A percentile compares a stretch with the other conserved stretches of the same genome.
phyloP scores from a whole-genome alignment of 495 filamentous ascomycete genomes.

The Pseudevernia furfuracea region DNA sequence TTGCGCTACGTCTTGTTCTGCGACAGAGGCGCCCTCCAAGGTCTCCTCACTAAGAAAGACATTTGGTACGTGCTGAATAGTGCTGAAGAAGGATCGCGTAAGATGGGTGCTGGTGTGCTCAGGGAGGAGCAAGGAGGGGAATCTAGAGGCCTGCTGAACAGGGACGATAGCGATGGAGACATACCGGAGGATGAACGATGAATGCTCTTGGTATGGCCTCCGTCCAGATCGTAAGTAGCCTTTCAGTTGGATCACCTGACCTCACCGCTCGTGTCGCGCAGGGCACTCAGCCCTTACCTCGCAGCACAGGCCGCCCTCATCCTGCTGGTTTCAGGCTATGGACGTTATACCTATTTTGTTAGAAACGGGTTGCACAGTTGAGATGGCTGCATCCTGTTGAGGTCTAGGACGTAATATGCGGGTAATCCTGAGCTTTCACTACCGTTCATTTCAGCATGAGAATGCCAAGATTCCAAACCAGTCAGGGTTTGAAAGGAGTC shows the following conservation, averaged over 20 bases:
- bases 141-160: conserved; percentile 44
- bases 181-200: conserved; percentile 35
- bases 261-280: neutral
- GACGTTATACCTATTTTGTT: neutral
- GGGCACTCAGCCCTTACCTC: neutral
- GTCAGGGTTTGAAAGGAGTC: neutral
- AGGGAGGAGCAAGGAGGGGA: conserved; percentile 40
- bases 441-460: neutral
- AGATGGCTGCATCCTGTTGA: neutral
- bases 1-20: conserved; percentile 84
- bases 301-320: neutral
- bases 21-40: conserved; percentile 71
- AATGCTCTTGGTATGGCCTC: neutral
- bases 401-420: neutral
- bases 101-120: conserved; percentile 30
- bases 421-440: neutral
- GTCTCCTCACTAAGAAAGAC: conserved; percentile 94
- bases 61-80: conserved; percentile 90
- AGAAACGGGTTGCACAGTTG: neutral
- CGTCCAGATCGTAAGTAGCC: neutral
- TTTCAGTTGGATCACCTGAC: neutral
- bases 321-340: neutral
- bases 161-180: conserved; percentile 33
- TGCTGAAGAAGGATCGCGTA: conserved; percentile 51
- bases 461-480: neutral